Conservation (phyloP, 495 filamentous ascomycete species). For the Aspergillus sclerotioniger region DNA sequence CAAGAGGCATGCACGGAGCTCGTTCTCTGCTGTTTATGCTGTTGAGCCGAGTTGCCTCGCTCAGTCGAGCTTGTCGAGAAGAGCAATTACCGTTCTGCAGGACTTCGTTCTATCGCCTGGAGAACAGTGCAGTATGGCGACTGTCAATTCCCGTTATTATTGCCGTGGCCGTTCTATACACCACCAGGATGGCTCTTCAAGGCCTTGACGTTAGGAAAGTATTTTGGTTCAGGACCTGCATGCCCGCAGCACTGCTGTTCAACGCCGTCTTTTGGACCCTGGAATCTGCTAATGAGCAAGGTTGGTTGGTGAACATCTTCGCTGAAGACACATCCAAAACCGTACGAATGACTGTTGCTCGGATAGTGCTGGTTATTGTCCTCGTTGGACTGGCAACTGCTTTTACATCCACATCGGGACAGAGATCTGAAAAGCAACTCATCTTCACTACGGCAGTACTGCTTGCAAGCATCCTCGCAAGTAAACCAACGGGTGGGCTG, state of each 20-base stretch:
- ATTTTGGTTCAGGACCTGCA: not conserved
- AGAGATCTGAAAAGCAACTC: not conserved
- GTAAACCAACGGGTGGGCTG: not conserved
- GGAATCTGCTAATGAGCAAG: not conserved
- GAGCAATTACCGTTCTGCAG: conserved; percentile 94
- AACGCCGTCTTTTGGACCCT: conserved; percentile 4
- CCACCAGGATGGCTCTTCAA: conserved; percentile 29
- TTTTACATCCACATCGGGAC: not conserved
- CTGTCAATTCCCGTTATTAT: conserved; percentile 70
- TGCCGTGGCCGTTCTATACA: conserved; percentile 71
- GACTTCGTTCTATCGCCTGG: conserved; percentile 75
- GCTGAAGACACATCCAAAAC: not conserved
- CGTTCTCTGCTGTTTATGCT: conserved; percentile 69
- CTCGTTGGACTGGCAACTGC: not conserved
- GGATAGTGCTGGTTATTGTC: not conserved
- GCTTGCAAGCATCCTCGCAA: conserved; percentile 2
- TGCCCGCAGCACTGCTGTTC: conserved; percentile 5
- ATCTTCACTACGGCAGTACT: conserved; percentile 8
- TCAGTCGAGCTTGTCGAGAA: conserved; percentile 89
- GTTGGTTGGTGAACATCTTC: not conserved
- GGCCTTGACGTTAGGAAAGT: not conserved
- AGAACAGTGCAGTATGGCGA: conserved; percentile 74
- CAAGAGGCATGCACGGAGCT: not conserved
- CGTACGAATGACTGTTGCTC: not conserved
- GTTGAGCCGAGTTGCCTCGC: conserved; percentile 72